phyloP scores from a whole-genome alignment of 1,139 yeast genomes.

The Kodamaea fungicola region DNA sequence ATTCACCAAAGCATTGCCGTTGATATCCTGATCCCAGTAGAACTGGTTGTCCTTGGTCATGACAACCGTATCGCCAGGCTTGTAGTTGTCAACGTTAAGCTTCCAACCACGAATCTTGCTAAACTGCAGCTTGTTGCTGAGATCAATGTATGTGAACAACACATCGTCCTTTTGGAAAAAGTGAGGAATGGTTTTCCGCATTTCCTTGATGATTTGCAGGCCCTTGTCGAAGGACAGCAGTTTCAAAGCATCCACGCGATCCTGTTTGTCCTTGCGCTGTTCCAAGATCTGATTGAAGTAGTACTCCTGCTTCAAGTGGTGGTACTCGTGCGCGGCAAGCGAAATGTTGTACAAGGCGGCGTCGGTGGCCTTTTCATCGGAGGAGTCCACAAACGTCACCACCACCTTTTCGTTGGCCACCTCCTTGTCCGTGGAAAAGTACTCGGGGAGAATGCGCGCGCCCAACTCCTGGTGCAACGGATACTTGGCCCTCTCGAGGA shows the following conservation, averaged over 20 bases:
- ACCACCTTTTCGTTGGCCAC: slow-evolving; percentile 41
- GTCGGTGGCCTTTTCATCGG: slow-evolving; percentile 33
- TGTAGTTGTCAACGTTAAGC: slow-evolving; percentile 27
- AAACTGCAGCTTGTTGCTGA: slow-evolving; percentile 31
- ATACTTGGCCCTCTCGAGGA: slow-evolving; percentile 43
- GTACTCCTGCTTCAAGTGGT: slow-evolving; percentile 40
- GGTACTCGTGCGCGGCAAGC: slow-evolving; percentile 53
- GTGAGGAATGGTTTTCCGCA: slow-evolving; percentile 50
- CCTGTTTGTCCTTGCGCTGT: slow-evolving; percentile 41
- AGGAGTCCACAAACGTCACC: slow-evolving; percentile 50
- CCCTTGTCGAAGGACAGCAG: slow-evolving; percentile 36
- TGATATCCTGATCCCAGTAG: slow-evolving; percentile 31
- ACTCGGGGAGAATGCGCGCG: slow-evolving; percentile 29
- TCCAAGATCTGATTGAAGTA: slow-evolving; percentile 37
- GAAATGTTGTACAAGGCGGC: slow-evolving; percentile 41
- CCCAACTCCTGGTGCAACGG: slow-evolving; percentile 55
- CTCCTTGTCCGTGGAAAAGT: slow-evolving; percentile 30
- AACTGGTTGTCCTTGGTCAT: slow-evolving; percentile 28
- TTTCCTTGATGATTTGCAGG: slow-evolving; percentile 37
- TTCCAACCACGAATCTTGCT: slow-evolving; percentile 42
- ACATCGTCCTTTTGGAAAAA: slow-evolving; percentile 41
- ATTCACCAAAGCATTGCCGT: slow-evolving; percentile 26
- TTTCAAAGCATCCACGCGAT: slow-evolving; percentile 41
- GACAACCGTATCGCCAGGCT: slow-evolving; percentile 43
- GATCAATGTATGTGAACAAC: slow-evolving; percentile 51